Evolutionary conservation across 352 stramenopile genomes (phyloP).

Genomic region (Globisporangium yorkense): DNA sequence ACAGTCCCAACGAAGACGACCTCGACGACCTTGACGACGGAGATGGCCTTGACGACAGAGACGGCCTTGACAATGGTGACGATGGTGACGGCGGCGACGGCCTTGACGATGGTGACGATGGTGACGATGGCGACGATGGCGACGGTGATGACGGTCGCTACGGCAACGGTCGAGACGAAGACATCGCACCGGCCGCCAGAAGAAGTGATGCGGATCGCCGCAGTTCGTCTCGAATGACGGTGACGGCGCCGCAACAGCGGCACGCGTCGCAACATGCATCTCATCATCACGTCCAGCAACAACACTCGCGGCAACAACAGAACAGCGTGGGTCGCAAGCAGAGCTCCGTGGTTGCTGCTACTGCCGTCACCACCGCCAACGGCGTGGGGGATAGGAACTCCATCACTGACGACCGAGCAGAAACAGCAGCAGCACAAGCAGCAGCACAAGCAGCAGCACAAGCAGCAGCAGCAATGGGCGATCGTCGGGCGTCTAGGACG

Average conservation of each 20-base stretch:
- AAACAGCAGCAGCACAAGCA: background rate
- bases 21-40: background rate
- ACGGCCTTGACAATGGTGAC: background rate
- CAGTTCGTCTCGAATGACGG: constrained; percentile 1
- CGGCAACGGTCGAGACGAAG: background rate
- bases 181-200: background rate
- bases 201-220: background rate
- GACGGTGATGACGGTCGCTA: background rate
- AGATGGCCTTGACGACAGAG: background rate
- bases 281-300: background rate
- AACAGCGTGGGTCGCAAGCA: background rate
- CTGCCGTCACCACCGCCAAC: background rate
- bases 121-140: background rate
- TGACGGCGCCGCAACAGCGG: background rate
- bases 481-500: too few relatives aligned
- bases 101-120: background rate
- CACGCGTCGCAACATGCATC: background rate
- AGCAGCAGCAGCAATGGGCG: constrained; percentile 25
- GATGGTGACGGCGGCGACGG: background rate
- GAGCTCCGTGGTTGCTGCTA: background rate
- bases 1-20: background rate
- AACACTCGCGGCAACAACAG: background rate
- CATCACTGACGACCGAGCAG: background rate
- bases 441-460: background rate
- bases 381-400: too few relatives aligned